These are phyloP conservation scores for Backusella morwellensis DNA, from an alignment of 192 early-diverging fungal genomes.

Conservation along the genomic window DNA sequence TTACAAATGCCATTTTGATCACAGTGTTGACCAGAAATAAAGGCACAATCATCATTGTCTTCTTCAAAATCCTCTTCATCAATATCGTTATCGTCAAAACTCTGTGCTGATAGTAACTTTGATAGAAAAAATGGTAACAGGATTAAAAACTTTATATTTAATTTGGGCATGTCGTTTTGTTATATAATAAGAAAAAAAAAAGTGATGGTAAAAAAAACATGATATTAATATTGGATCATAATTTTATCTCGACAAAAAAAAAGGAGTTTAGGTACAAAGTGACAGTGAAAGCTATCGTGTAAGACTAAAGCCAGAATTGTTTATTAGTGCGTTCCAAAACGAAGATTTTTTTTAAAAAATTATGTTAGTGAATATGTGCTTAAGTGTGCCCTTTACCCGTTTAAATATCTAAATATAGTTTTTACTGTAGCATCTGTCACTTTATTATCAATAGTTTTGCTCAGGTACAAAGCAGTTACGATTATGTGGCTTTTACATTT, in stretches of 20 bases:
- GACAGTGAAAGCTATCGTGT: too few species aligned
- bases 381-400: too few species aligned
- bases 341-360: too few species aligned
- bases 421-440: too few species aligned
- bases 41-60: slow-evolving; percentile 16
- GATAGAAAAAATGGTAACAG: neutral
- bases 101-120: neutral
- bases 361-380: too few species aligned
- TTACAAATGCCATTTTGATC: slow-evolving; percentile 18
- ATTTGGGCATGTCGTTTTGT: neutral
- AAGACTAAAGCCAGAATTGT: too few species aligned
- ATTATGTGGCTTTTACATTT: too few species aligned
- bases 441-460: too few species aligned
- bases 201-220: neutral
- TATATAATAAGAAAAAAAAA: neutral
- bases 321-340: too few species aligned
- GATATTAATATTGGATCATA: neutral
- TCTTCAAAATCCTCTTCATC: neutral
- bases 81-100: neutral
- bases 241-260: neutral
- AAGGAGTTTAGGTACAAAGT: neutral
- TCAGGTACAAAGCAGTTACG: too few species aligned
- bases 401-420: too few species aligned
- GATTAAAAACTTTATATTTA: neutral
- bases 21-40: slow-evolving; percentile 20